Conservation (phyloP, 2,329 filamentous ascomycete genomes). For the Botrytis galanthina region DNA sequence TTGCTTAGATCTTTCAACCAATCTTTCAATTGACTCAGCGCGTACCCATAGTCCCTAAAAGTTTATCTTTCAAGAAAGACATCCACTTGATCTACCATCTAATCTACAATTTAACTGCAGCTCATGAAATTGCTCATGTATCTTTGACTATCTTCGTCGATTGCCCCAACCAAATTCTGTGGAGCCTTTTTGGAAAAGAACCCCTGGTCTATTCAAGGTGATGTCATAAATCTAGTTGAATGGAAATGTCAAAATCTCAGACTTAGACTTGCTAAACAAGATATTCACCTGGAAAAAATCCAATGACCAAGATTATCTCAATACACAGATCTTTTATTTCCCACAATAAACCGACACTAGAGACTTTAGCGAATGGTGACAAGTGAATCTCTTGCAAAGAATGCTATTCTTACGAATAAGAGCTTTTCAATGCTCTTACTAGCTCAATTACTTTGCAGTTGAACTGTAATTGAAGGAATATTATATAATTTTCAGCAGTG, state of each 20-base stretch:
- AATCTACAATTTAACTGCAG: not conserved
- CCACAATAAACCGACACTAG: not conserved
- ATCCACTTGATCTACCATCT: accelerated
- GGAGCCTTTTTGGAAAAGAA: not conserved
- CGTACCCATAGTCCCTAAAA: not conserved
- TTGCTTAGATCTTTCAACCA: not conserved
- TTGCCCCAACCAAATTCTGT: accelerated
- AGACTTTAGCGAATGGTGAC: not conserved
- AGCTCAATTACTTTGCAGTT: not conserved
- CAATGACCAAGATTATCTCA: not conserved
- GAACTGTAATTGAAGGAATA: not conserved
- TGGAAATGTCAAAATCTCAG: not conserved
- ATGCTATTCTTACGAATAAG: not conserved
- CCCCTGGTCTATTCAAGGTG: accelerated
- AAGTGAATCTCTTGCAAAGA: not conserved
- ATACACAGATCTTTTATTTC: not conserved
- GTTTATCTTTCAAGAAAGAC: not conserved
- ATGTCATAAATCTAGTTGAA: not conserved
- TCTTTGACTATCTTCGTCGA: not conserved
- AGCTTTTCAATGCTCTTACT: not conserved
- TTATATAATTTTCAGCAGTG: not conserved
- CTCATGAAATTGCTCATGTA: accelerated
- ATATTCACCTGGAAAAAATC: not conserved
- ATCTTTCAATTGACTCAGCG: not conserved
- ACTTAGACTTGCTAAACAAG: not conserved